Conservation (phyloP, 2,329 filamentous ascomycete species). For the Fusarium sterilihyphosum region DNA sequence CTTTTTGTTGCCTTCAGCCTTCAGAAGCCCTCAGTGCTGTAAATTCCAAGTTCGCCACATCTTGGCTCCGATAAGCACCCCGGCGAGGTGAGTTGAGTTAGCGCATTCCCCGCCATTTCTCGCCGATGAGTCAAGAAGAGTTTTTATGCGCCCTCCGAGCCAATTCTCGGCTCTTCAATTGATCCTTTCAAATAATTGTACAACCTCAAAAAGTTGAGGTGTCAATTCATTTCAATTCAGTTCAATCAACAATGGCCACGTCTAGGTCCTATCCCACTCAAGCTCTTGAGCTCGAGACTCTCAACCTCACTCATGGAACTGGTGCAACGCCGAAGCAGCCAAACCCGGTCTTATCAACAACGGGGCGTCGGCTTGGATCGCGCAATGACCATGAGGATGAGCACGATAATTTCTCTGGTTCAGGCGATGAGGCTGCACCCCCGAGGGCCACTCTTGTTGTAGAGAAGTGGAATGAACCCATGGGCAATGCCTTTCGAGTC, state of each 20-base stretch:
- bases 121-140: slow-evolving; percentile 7
- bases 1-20: not conserved
- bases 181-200: not conserved
- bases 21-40: not conserved
- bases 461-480: slow-evolving; percentile 33
- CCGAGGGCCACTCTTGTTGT: not conserved
- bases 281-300: slow-evolving; percentile 18
- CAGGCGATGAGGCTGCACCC: not conserved
- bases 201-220: not conserved
- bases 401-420: not conserved
- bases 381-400: not conserved
- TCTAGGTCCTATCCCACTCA: slow-evolving; percentile 5
- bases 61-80: not conserved
- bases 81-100: not conserved
- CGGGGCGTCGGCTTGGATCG: slow-evolving; percentile 17
- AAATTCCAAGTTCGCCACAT: not conserved
- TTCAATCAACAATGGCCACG: not conserved
- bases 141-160: not conserved
- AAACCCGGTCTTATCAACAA: slow-evolving; percentile 1
- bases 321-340: slow-evolving; percentile 3
- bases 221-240: not conserved
- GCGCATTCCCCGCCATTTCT: not conserved
- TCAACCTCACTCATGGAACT: not conserved
- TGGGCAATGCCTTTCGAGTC: slow-evolving; percentile 57
- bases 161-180: not conserved